These are phyloP conservation scores for Hypoxylon trugodes DNA, from an alignment of 495 filamentous ascomycete species.

Conservation along the genomic window DNA sequence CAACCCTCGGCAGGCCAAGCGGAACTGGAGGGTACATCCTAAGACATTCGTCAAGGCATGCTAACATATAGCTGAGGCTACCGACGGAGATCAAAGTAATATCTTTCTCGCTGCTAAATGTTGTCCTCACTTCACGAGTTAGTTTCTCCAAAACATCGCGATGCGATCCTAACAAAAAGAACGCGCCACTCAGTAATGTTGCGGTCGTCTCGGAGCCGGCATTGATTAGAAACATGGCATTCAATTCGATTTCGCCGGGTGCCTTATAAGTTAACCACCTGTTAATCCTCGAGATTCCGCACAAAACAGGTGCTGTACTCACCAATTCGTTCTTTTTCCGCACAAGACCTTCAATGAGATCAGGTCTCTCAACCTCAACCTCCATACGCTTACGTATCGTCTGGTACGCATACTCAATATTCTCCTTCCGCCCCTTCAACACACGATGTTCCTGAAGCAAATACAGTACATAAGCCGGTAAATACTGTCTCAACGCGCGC, in stretches of 20 bases:
- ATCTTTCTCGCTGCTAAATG: conserved; percentile 55
- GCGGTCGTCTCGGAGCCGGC: conserved; percentile 65
- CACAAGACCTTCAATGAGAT: conserved; percentile 54
- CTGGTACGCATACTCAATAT: conserved; percentile 31
- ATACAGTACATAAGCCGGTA: not conserved
- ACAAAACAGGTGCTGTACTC: not conserved
- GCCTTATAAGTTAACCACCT: not conserved
- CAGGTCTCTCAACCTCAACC: conserved; percentile 35
- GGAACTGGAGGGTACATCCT: conserved; percentile 63
- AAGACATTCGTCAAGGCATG: conserved; percentile 63
- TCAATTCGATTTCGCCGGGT: conserved; percentile 14
- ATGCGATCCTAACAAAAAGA: conserved; percentile 57
- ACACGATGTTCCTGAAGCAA: not conserved
- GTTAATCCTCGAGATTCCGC: conserved; percentile 12
- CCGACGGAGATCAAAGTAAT: conserved; percentile 57
- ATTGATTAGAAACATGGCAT: conserved; percentile 40
- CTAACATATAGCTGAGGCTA: conserved; percentile 61
- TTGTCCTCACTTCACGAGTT: conserved; percentile 54
- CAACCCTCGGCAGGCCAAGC: conserved; percentile 50
- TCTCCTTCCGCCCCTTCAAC: conserved; percentile 20
- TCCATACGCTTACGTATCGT: conserved; percentile 44
- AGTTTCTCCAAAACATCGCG: conserved; percentile 52
- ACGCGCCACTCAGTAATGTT: conserved; percentile 55
- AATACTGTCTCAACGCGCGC: conserved; percentile 13
- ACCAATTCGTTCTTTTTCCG: conserved; percentile 47